These are phyloP conservation scores for Lodderomyces margitis DNA, from an alignment of 1,139 yeast species.

Conservation along the genomic window DNA sequence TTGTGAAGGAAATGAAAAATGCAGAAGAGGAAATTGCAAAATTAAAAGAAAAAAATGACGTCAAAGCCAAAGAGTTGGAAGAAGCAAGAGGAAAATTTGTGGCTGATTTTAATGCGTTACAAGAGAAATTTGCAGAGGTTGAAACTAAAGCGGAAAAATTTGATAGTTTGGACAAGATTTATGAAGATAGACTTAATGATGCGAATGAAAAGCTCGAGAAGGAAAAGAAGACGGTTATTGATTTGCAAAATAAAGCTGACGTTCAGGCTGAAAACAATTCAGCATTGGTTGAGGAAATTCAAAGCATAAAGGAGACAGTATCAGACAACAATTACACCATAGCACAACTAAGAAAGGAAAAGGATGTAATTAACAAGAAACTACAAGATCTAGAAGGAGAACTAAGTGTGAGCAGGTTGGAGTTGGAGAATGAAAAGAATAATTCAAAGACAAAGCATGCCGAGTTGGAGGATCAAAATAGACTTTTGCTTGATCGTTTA, in stretches of 20 bases:
- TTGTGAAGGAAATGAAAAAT: conserved; percentile 20
- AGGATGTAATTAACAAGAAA: conserved; percentile 23
- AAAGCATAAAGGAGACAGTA: conserved; percentile 44
- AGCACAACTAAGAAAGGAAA: conserved; percentile 19
- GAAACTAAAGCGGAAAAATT: conserved; percentile 33
- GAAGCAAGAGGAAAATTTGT: conserved; percentile 15
- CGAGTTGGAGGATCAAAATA: conserved; percentile 66
- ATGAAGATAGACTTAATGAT: conserved; percentile 30
- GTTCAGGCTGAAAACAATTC: conserved; percentile 58
- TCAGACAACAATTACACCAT: conserved; percentile 34
- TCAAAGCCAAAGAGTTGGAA: conserved; percentile 7
- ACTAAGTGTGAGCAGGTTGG: conserved; percentile 19
- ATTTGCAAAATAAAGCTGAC: conserved; percentile 55
- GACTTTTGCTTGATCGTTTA: conserved; percentile 65
- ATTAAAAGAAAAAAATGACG: conserved; percentile 16
- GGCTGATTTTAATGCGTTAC: conserved; percentile 20
- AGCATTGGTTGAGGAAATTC: conserved; percentile 46
- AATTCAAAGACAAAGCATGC: conserved; percentile 44
- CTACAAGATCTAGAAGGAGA: conserved; percentile 17
- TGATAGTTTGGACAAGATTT: conserved; percentile 34
- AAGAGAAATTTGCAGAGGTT: conserved; percentile 22
- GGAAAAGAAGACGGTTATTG: conserved; percentile 50
- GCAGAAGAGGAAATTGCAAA: conserved; percentile 21
- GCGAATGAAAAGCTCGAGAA: conserved; percentile 45
- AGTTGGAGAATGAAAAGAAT: conserved; percentile 52